Evolutionary conservation across 306 rosid genomes (phyloP), one percentile per base, ranked within the genome.

Genomic region (Dalbergia cochinchinensis): DNA sequence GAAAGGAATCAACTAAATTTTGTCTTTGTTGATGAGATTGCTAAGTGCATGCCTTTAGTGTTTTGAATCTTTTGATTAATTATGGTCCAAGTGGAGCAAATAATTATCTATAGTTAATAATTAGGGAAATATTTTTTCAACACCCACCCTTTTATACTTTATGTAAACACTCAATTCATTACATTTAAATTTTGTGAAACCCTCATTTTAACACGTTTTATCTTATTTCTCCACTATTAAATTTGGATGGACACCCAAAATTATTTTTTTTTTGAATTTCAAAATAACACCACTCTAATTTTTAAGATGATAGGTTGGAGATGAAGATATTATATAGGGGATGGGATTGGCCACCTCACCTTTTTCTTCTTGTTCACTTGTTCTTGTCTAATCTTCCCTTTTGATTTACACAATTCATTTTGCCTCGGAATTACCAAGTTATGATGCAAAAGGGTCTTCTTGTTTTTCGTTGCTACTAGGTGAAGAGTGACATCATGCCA

Each of bases 401-500:
- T 48, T 35, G 35, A 50, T 63, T 63, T 37, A 37, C 19, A 45
- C 6, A 19, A 76, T 69, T 82, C 1, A 8, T 54, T 69, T 76
- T 76, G 82, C 78, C 54, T 82, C 3, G 83, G 83, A 78, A 57
- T 83, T 65, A 78, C 34, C 12, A 78, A 66, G 71, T 58, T 1
- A 73, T 78, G 78, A 83, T 73, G 77, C 44, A 57, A 83, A 78
- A 65, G 83, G 79, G 48, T 63, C 3, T 45, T 65, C 4, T 35
- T 83, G 76, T 58, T 60, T 80, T 62, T 68, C 78, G 73, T 65
- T 77, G 39, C 9, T 20, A 53, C 69, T n/a, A 14, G 69, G 81
- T 83, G 71, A 80, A 84, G 83, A 76, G 63, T 81, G 87, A 79
- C 83, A 83, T 85, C 85, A 82, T 65, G 54, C 79, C 96, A 85